Evolutionary conservation across 768 basidiomycete species (phyloP), one percentile per base, ranked within the genome.

Genomic region (Suillus occidentalis): DNA sequence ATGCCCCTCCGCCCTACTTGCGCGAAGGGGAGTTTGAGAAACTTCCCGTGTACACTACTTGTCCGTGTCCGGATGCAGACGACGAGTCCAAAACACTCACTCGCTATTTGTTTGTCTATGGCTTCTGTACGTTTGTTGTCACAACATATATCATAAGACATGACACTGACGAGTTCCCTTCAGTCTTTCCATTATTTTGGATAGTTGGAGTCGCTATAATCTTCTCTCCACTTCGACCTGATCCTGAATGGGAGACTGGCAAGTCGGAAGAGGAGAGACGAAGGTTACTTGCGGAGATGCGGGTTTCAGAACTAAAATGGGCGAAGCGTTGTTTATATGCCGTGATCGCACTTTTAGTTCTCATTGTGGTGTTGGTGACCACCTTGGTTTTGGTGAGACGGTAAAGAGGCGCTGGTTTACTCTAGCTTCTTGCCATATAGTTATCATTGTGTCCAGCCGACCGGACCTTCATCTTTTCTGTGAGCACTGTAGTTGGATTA

Each of bases 181-280:
- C 20, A 89, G 87, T 88, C 60, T 88, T 88, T 72, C 85, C 84
- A 3, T 77, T 83, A 47, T 88, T 89, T 72, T 88, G 87, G 87
- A 78, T 83, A 53, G 76, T 87, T 62, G 87, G 87, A 25, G 79
- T 82, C 34, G 77, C 84, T 70, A 85, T 89, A 68, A 80, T 88
- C 22, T 72, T 83, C 56, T 82, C 81, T 8, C 86, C 87, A 12
- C 73, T 88, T 58, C 83, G 79, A 47, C 70, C 74, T 60, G 78
- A 82, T 43, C 80, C 82, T 16, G 78, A 81, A 16, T 88, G 87
- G 87, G 78, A 86, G 71, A 77, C 82, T 0, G 85, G 84, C 63
- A 87, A 83, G 74, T 85, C 85, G 6, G 79, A 79, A 61, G 82
- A 78, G 9, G 87, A 87, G 67, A 81, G 77, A 37, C 75, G 78